Evolutionary conservation across 2,329 filamentous ascomycete genomes (phyloP), one percentile per base, ranked within the genome.

Genomic region (Myriangium duriaei): DNA sequence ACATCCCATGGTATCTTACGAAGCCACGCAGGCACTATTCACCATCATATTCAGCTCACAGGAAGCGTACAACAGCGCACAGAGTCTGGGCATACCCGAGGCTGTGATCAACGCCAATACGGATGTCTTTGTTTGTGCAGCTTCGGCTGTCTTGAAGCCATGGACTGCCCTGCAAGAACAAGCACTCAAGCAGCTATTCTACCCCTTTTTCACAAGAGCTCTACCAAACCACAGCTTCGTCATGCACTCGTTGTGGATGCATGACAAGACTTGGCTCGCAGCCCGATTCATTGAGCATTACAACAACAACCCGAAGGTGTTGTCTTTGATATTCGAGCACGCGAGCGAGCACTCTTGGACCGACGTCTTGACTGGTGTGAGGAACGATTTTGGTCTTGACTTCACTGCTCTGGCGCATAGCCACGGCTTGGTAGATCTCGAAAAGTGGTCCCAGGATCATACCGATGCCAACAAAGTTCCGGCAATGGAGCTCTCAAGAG

Each of bases 241-340:
- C 11, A 72, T 98, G 41, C 80, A 94, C 53, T 87, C 85, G 42
- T 64, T 94, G 4, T 96, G 88, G 87, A 79, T 81, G 48, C 86
- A 91, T 54, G 85, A 96, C 54, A 82, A 79, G 47, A 72, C 79
- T 13, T 96, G 86, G 81, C 81, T 96, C 11, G 79, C 79, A 7
- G 74, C 79, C 46, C 76, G 82, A 42, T 74, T 98, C 21, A 76
- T 88, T 30, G 79, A 86, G 42, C 72, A 74, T 6, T 85, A 91
- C 56, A 79, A 79, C 29, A 64, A 70, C 41, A 74, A 81, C 49
- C 78, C 76, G 2, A 72, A 77, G 41, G 71, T 79, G 35, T 68
- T 87, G 26, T 70, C 72, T 3, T 61, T 74, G 11, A 81, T 88
- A 24, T 76, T 84, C 45, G 80, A 92, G 34, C 84, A 92, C 52